phyloP scores from a whole-genome alignment of 345 rosid species.

The Arabidopsis thaliana region TAIR10.1 NC_003074.8:21474001-21474500 shows the following conservation, averaged over 20 bases:
- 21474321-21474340: not conserved
- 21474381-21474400: conserved; percentile 29
- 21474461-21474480: conserved; percentile 28
- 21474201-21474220: not conserved
- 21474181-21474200: not conserved
- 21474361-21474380: conserved; percentile 20
- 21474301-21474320: not conserved
- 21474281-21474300: conserved; percentile 34
- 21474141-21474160: not conserved
- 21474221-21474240: conserved; percentile 35
- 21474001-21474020: not conserved
- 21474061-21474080: no score
- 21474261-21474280: conserved; percentile 18
- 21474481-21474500: conserved; percentile 14
- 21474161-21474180: not conserved
- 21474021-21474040: not conserved
- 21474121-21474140: not conserved
- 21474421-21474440: conserved; percentile 26
- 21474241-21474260: conserved; percentile 44
- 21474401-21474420: conserved; percentile 46
- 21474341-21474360: not conserved
- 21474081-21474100: not conserved
- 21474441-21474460: conserved; percentile 25
- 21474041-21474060: no score
- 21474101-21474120: not conserved